Percentiles rank a stretch among this genome's conserved stretches.
phyloP scores from a whole-genome alignment of 768 basidiomycete species.

The Mycena floridula region DNA sequence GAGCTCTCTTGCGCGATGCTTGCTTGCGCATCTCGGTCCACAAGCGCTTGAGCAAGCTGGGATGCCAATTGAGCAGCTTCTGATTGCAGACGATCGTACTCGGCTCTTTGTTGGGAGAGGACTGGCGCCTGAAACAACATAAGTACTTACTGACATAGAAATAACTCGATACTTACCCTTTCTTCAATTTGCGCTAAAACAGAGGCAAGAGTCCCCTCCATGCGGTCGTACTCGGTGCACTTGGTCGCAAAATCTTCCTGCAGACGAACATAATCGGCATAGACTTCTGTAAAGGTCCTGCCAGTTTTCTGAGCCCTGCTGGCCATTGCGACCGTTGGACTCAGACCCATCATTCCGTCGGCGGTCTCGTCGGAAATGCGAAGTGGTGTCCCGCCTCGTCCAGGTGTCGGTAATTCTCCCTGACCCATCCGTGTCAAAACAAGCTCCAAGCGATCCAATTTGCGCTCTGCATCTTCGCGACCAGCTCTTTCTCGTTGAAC shows the following conservation, averaged over 20 bases:
- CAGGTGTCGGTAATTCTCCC: constrained; percentile 62
- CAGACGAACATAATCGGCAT: constrained; percentile 81
- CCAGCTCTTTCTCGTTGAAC: constrained; percentile 64
- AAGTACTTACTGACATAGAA: constrained; percentile 2
- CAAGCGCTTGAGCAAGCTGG: constrained; percentile 69
- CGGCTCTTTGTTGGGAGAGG: constrained; percentile 81
- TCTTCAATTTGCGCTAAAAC: constrained; percentile 91
- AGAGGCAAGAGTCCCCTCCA: constrained; percentile 74
- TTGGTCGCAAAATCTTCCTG: constrained; percentile 79
- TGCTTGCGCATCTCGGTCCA: constrained; percentile 67
- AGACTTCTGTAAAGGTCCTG: constrained; percentile 92
- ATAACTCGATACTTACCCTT: constrained; percentile 45
- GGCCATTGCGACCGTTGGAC: constrained; percentile 85
- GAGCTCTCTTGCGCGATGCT: constrained; percentile 48
- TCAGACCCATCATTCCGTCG: constrained; percentile 63
- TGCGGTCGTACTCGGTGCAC: constrained; percentile 75
- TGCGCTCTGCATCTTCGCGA: constrained; percentile 66
- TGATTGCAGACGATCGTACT: constrained; percentile 78
- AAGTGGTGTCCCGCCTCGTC: constrained; percentile 34
- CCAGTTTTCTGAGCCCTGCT: constrained; percentile 75
- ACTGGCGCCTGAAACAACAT: constrained; percentile 73
- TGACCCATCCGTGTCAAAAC: constrained; percentile 68
- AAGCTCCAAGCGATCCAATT: constrained; percentile 63
- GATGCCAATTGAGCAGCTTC: constrained; percentile 77
- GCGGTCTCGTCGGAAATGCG: constrained; percentile 32